Base-by-base conservation (phyloP, 306 rosid species). In the Pueraria montana region DNA sequence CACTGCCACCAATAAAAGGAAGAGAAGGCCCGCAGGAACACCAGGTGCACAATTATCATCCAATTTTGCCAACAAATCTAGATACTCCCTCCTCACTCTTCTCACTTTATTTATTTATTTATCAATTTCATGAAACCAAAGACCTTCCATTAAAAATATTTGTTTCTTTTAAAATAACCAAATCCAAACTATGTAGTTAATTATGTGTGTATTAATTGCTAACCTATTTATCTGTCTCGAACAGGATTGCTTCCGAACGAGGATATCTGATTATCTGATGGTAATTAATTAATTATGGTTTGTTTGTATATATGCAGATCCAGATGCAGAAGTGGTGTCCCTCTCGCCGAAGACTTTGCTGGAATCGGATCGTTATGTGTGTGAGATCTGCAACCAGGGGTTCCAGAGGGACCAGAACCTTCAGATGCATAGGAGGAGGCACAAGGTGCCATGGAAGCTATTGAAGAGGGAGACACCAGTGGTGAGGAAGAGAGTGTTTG, bases 321-420 rank as follows among this genome's bases (percentile, higher is more conserved):
- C 99, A 34, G 99, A 96, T 82, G 99, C 99, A 23, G 99, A 96
- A 75, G 99, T 96, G 80, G 99, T 96, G 85, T 96, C 99, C 0
- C 92, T 96, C 3, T 96, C 99, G 8, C 99, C 99, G 0, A 94
- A 96, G 85, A 96, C 99, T 16, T 65, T 96, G 11, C 78, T 96
- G 85, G 99, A 96, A 89, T 96, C 99, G 63, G 99, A 96, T 90
- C 97, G 99, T 9, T 96, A 96, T 65, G 97, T 96, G 48, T 96
- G 99, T 43, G 99, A 96, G 99, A 96, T 96, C 94, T 96, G 99
- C 86, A 94, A 94, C 90, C 99, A 96, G 77, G 99, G 99, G 30
- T 96, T 96, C 87, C 99, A 96, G 85, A 86, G 99, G 82, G 99
- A 96, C 90, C 99, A 96, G 86, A 96, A 96, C 88, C 92, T 96